Base-by-base conservation (phyloP, 257 asterid genomes). In the Lantana camara region DNA sequence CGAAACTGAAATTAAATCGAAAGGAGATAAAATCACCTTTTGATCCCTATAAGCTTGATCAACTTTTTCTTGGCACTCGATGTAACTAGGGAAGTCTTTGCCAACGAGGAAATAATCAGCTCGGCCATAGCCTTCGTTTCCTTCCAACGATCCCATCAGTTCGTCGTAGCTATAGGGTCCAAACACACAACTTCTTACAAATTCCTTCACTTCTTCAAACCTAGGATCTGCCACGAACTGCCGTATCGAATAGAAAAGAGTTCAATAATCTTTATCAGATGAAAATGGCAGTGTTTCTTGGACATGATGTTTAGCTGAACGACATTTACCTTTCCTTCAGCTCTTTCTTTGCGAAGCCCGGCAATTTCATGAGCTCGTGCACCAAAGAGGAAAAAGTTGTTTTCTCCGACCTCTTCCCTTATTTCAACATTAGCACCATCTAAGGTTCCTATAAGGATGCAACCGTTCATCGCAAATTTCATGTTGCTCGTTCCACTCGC, bases 381-480 rank as follows among this genome's bases (percentile, higher is more conserved):
- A 12, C 91, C 91, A 35, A 84, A 84, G 50, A 84, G 80, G 64
- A 84, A 84, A 57, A 84, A 84, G 71, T 81, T 84, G 51, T 76
- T 57, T 49, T 81, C 88, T 64, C 91, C 91, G 1, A 84, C 86
- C 55, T 84, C 91, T 73, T 84, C 65, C 68, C 84, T 70, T 53
- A 84, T 84, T 66, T 84, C 91, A 8, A 84, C 91, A 68, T 81
- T 84, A 32, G 91, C 91, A 44, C 91, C 91, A 59, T 84, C 91
- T 20, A 82, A 72, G 44, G 91, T 84, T 51, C 88, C 88, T 55
- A 82, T 82, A 1, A 82, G 79, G 50, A 84, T 24, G 79, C 88
- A 77, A 2, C 91, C 88, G 45, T 84, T 84, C 91, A 82, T 84
- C 32, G 84, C 48, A 44, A 84, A 84, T 50, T 82, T 84, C 91